Evolutionary conservation across 768 basidiomycete species (phyloP).

Genomic region (Coprinellus micaceus): DNA sequence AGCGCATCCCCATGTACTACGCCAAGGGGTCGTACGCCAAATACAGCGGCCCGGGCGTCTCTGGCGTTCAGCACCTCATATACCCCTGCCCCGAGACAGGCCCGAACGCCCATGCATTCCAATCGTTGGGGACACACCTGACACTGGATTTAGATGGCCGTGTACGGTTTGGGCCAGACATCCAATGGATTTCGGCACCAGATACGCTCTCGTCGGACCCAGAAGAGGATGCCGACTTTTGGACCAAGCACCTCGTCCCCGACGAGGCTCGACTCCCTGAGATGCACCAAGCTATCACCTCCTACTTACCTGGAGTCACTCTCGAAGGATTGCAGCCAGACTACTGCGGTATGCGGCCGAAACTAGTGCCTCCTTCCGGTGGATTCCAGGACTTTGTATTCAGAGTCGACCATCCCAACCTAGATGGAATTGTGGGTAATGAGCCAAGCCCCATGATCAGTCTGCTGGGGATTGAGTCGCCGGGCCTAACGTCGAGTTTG

Average conservation of each 20-base stretch:
- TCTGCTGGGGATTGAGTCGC: slow-evolving; percentile 87
- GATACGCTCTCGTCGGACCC: slow-evolving; percentile 24
- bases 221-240: slow-evolving; percentile 65
- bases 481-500: slow-evolving; percentile 83
- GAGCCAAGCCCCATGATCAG: slow-evolving; percentile 62
- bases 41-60: slow-evolving; percentile 77
- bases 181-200: slow-evolving; percentile 77
- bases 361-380: slow-evolving; percentile 67
- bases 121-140: slow-evolving; percentile 88
- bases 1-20: slow-evolving; percentile 71
- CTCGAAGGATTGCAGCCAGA: slow-evolving; percentile 68
- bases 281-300: slow-evolving; percentile 70
- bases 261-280: slow-evolving; percentile 55
- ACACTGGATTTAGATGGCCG: slow-evolving; percentile 83
- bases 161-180: slow-evolving; percentile 88
- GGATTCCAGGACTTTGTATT: slow-evolving; percentile 86
- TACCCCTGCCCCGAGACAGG: slow-evolving; percentile 85
- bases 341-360: slow-evolving; percentile 85
- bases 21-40: slow-evolving; percentile 85
- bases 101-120: slow-evolving; percentile 59
- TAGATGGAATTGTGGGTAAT: slow-evolving; percentile 16
- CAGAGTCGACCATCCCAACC: slow-evolving; percentile 55
- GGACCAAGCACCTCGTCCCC: slow-evolving; percentile 63
- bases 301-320: slow-evolving; percentile 65
- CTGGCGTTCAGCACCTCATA: slow-evolving; percentile 68